Evolutionary conservation across 1,284 basidiomycete species (phyloP), one percentile per base, ranked within the genome.

Genomic region (Rhodofomes roseus): DNA sequence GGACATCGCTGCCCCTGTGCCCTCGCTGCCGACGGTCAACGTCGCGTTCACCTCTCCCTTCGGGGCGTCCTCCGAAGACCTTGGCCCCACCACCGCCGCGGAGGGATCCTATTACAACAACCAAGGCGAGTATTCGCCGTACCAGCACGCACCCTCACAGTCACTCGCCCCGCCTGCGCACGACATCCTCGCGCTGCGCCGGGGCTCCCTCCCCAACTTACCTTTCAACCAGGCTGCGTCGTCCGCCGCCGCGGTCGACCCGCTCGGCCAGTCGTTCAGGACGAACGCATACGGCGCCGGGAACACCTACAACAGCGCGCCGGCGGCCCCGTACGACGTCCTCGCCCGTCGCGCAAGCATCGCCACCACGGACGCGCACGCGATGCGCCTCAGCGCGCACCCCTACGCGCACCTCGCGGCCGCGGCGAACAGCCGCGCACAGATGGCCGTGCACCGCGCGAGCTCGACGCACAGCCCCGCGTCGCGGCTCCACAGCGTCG

Each of bases 371-470:
- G 86, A 87, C 66, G 77, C 81, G 50, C 83, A 80, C 66, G 76
- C 85, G 48, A 79, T 81, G 63, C 80, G 85, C n/a, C 78, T 90
- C 22, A 77, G 80, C 29, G 72, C 72, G 27, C 86, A 89, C 62
- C 87, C 88, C 0, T 89, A 83, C 63, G 86, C 86, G 23, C 75
- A 76, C 46, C 70, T 85, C 41, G 85, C 85, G 39, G 66, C 72
- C 16, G 61, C 37, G 27, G 65, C 64, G 23, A 65, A 65, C 60
- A 56, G 50, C 20, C 22, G 55, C 27, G 46, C 11, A 4, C n/a
- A 22, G 25, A 12, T 18, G 23, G 8, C 46, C 43, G n/a, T n/a
- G n/a, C 20, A 16, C 31, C 25, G 43, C 39, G 27, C 66, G 52
- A 34, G 48, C 68, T 75, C 68, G 65, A 75, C 69, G 66, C 74